phyloP scores from a whole-genome alignment of 2,329 filamentous ascomycete species.

The Cytospora piceae region DNA sequence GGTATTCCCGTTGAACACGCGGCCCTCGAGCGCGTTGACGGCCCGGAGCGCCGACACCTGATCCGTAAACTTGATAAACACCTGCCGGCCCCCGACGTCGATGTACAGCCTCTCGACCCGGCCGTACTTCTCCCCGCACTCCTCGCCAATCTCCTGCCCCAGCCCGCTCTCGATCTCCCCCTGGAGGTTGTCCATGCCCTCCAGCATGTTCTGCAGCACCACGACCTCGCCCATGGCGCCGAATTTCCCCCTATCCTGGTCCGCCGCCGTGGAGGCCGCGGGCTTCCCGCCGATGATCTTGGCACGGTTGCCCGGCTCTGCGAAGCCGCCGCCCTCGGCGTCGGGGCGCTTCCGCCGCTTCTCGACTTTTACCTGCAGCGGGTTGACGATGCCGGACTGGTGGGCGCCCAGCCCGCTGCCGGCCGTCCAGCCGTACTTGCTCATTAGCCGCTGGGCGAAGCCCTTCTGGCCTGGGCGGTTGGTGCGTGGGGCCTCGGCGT shows the following conservation, averaged over 20 bases:
- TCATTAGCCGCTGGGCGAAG: constrained; percentile 86
- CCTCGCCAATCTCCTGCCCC: constrained; percentile 93
- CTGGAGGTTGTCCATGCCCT: constrained; percentile 76
- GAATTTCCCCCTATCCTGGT: constrained; percentile 53
- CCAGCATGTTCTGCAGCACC: constrained; percentile 81
- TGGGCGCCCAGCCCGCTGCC: constrained; percentile 85
- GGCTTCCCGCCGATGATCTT: constrained; percentile 80
- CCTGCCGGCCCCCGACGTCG: constrained; percentile 64
- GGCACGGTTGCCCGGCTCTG: constrained; percentile 68
- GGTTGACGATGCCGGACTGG: constrained; percentile 80
- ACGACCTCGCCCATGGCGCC: constrained; percentile 81
- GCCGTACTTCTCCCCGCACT: constrained; percentile 89
- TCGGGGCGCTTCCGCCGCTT: constrained; percentile 81
- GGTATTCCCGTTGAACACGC: constrained; percentile 84
- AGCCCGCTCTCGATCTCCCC: constrained; percentile 76
- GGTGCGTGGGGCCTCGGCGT: constrained; percentile 53
- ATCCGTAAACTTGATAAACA: constrained; percentile 93
- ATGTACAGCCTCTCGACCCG: constrained; percentile 80
- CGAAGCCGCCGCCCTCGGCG: constrained; percentile 78
- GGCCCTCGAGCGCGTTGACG: constrained; percentile 85
- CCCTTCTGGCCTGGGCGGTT: constrained; percentile 77
- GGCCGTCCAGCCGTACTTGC: constrained; percentile 91
- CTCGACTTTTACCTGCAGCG: constrained; percentile 81
- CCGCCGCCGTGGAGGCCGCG: constrained; percentile 27
- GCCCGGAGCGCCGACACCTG: constrained; percentile 84